These are phyloP conservation scores for Microbotryum intermedium DNA, from an alignment of 1,284 basidiomycete species.

Conservation along the genomic window DNA sequence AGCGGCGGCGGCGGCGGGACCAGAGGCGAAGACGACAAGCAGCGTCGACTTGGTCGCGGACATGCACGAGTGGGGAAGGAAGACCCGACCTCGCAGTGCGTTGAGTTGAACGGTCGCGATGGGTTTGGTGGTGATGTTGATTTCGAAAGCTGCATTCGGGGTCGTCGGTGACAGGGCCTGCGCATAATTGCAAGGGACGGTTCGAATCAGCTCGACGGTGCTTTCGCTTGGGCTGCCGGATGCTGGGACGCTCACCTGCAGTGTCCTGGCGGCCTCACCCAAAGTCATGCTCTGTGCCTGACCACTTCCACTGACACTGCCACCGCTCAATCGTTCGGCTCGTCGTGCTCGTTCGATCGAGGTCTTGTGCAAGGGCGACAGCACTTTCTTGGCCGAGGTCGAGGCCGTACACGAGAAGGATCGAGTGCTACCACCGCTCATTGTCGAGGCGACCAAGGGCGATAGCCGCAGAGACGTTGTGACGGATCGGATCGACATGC, in stretches of 20 bases:
- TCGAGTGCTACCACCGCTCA: too few species aligned
- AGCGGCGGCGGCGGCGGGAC: conserved; percentile 57
- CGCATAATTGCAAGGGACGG: too few species aligned
- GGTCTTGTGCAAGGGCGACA: conserved; percentile 27
- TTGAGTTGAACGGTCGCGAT: conserved; percentile 59
- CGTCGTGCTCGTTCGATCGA: conserved; percentile 12
- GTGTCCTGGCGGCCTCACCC: conserved; percentile 24
- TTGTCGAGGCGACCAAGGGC: too few species aligned
- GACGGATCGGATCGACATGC: too few species aligned
- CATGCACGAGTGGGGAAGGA: conserved; percentile 65
- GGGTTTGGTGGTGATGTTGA: conserved; percentile 65
- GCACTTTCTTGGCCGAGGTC: conserved; percentile 8
- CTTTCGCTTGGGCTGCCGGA: background rate
- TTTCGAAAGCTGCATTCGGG: conserved; percentile 56
- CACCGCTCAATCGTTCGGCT: background rate
- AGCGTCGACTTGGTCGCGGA: conserved; percentile 52
- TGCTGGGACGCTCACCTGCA: conserved; percentile 15
- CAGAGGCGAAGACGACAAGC: conserved; percentile 81
- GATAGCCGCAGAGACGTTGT: too few species aligned
- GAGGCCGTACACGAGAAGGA: background rate
- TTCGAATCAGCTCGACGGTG: background rate
- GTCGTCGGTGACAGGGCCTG: conserved; percentile 24
- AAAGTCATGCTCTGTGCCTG: conserved; percentile 8
- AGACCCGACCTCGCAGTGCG: conserved; percentile 67
- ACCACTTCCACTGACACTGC: conserved; percentile 6